These are phyloP conservation scores for Leccinellum luteum DNA, from an alignment of 768 basidiomycete species.

Conservation along the genomic window DNA sequence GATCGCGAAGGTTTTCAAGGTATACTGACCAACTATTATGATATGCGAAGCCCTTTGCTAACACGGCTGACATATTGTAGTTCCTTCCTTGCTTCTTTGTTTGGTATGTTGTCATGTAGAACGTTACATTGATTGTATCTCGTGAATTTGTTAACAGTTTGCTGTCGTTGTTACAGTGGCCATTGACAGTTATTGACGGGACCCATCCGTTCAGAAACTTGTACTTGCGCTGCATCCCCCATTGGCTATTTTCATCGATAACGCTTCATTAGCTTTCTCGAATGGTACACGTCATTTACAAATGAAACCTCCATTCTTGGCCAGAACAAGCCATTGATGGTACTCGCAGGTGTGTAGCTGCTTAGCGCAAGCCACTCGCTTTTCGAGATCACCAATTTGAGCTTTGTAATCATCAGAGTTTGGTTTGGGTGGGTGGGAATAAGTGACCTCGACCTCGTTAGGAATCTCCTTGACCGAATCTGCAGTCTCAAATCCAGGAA, in stretches of 20 bases:
- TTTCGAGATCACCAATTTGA: background rate
- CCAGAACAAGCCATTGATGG: background rate
- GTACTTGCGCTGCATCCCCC: background rate
- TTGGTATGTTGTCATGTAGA: constrained; percentile 35
- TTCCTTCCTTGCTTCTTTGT: constrained; percentile 25
- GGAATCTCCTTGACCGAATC: background rate
- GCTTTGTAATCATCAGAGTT: background rate
- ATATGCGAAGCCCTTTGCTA: constrained; percentile 32
- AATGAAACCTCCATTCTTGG: background rate
- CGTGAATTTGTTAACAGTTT: constrained; percentile 38
- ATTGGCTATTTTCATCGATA: background rate
- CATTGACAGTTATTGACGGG: constrained; percentile 23
- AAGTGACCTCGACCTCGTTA: background rate
- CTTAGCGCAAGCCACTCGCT: background rate
- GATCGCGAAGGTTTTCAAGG: constrained; percentile 19
- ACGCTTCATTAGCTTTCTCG: background rate
- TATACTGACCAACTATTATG: constrained; percentile 20
- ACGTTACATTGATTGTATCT: constrained; percentile 33
- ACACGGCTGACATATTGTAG: constrained; percentile 35
- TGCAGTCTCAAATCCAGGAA: background rate
- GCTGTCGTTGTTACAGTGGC: constrained; percentile 39
- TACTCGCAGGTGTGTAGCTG: background rate
- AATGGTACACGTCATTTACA: constrained; percentile 2
- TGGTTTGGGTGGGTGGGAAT: background rate
- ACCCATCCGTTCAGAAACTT: constrained; percentile 15